Conservation (phyloP, 495 filamentous ascomycete genomes). For the Penicillium arizonense region DNA sequence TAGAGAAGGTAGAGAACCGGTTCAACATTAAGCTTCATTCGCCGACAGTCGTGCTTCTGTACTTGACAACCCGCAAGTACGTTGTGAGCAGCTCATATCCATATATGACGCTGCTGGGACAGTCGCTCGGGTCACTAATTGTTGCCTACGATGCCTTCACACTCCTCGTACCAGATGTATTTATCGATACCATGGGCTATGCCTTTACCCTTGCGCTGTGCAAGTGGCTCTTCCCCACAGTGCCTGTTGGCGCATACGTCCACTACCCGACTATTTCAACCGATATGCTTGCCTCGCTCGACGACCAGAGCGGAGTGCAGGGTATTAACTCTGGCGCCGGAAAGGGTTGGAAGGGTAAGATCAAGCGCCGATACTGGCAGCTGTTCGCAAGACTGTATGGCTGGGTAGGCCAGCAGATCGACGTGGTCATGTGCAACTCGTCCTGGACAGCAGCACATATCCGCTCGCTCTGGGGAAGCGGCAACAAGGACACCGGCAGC, state of each 20-base stretch:
- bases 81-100: slow-evolving; percentile 83
- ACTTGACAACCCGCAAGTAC: slow-evolving; percentile 82
- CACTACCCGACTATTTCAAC: slow-evolving; percentile 98
- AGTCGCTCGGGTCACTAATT: slow-evolving; percentile 81
- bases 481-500: slow-evolving; percentile 27
- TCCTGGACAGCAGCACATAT: slow-evolving; percentile 91
- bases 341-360: slow-evolving; percentile 58
- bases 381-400: slow-evolving; percentile 80
- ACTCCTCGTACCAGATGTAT: slow-evolving; percentile 87
- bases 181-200: slow-evolving; percentile 98
- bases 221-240: slow-evolving; percentile 75
- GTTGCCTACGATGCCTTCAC: slow-evolving; percentile 93
- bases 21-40: slow-evolving; percentile 92
- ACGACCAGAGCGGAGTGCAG: slow-evolving; percentile 61
- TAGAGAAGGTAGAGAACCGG: slow-evolving; percentile 76
- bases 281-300: slow-evolving; percentile 88
- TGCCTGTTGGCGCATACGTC: slow-evolving; percentile 91
- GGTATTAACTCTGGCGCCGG: slow-evolving; percentile 84
- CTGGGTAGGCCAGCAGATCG: slow-evolving; percentile 73
- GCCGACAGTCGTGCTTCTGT: slow-evolving; percentile 81
- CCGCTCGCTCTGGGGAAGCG: slow-evolving; percentile 68
- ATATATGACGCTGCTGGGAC: slow-evolving; percentile 90
- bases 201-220: slow-evolving; percentile 81
- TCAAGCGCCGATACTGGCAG: slow-evolving; percentile 82
- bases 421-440: slow-evolving; percentile 96